Evolutionary conservation across 768 basidiomycete genomes (phyloP).

Genomic region (Solioccasus polychromus): DNA sequence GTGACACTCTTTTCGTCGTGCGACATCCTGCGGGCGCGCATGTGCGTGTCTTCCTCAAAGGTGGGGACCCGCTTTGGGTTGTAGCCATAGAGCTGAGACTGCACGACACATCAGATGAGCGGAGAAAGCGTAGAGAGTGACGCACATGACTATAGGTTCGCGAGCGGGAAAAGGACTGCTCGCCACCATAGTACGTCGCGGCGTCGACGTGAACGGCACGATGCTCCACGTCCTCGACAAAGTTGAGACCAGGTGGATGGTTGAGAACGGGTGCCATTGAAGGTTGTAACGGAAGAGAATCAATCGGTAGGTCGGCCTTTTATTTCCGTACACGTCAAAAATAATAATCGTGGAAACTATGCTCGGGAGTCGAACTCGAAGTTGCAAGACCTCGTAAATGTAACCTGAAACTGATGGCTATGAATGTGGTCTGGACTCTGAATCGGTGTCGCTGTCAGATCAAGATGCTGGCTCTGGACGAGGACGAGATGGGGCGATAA

Average conservation of each 20-base stretch:
- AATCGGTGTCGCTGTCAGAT: too few relatives aligned
- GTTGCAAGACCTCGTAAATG: too few relatives aligned
- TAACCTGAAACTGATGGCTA: too few relatives aligned
- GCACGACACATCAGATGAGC: conserved; percentile 18
- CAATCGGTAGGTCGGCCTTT: conserved; percentile 7
- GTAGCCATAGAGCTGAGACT: conserved; percentile 75
- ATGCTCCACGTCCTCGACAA: conserved; percentile 58
- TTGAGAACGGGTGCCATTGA: conserved; percentile 63
- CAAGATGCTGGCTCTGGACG: too few relatives aligned
- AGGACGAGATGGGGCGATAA: too few relatives aligned
- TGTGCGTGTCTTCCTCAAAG: conserved; percentile 77
- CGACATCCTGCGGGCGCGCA: conserved; percentile 75
- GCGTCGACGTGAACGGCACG: conserved; percentile 62
- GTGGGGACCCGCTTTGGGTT: conserved; percentile 66
- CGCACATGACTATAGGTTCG: conserved; percentile 87
- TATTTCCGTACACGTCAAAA: conserved; percentile 13
- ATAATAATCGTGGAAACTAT: conserved; percentile 26
- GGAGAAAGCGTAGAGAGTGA: neutral
- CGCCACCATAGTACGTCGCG: conserved; percentile 78
- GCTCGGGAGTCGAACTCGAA: too few relatives aligned
- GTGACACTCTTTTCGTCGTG: conserved; percentile 88
- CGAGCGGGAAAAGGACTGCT: conserved; percentile 74
- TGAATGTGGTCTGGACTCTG: too few relatives aligned
- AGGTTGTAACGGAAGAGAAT: neutral
- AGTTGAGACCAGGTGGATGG: conserved; percentile 63